These are phyloP conservation scores for Lolium perenne DNA, from an alignment of 176 grass and related monocot species.

Conservation along the genomic window DNA sequence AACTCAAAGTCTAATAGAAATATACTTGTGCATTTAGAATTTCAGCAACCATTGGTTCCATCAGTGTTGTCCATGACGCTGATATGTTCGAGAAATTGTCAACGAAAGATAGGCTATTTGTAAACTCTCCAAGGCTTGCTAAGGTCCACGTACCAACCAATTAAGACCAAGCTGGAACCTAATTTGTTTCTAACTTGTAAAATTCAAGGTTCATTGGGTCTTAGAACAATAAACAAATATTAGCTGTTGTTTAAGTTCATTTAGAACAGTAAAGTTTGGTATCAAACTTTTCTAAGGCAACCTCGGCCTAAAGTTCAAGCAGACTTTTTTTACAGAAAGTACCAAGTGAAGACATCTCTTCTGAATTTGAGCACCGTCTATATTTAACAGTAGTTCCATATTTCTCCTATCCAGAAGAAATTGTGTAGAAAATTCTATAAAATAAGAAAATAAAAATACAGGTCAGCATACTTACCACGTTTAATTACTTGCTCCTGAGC, in stretches of 20 bases:
- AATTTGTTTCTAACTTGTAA: slow-evolving; percentile 31
- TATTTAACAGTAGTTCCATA: not conserved
- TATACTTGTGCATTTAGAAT: not conserved
- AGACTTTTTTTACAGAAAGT: slow-evolving; percentile 13
- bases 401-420: slow-evolving; percentile 17
- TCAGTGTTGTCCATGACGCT: not conserved
- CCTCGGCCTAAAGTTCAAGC: not conserved
- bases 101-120: not conserved
- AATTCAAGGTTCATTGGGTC: not conserved
- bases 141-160: slow-evolving; percentile 2
- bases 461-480: slow-evolving; percentile 61
- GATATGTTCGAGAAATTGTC: not conserved
- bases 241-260: not conserved
- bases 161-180: not conserved
- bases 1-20: not conserved
- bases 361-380: not conserved
- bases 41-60: slow-evolving; percentile 12
- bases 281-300: slow-evolving; percentile 19
- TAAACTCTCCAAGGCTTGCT: slow-evolving; percentile 13
- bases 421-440: not conserved
- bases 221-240: slow-evolving; percentile 33
- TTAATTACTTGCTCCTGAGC: slow-evolving; percentile 93
- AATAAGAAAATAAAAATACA: not conserved
- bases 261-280: not conserved
- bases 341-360: not conserved